Conservation (phyloP, 306 rosid species). For the Dryas alaskensis region DNA sequence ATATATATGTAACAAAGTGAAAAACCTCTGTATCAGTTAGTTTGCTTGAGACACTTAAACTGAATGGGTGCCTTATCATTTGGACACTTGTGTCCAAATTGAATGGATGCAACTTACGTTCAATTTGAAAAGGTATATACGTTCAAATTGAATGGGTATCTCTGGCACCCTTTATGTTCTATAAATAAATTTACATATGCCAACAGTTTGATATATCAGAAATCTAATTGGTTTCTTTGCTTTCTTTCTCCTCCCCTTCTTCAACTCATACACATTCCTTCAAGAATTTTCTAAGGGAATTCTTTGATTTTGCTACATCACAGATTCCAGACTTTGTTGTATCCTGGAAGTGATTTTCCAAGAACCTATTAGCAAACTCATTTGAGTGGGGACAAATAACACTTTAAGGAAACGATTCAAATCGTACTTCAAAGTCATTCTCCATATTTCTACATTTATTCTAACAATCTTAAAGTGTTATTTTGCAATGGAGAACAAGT, state of each 20-base stretch:
- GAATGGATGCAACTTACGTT: too few species aligned
- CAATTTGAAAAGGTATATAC: too few species aligned
- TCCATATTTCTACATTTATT: too few species aligned
- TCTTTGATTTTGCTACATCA: not conserved
- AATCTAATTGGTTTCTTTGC: not conserved
- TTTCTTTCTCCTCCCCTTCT: not conserved
- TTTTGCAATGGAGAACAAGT: not conserved
- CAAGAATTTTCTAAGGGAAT: not conserved
- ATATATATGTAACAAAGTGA: not conserved
- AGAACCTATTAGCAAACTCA: not conserved
- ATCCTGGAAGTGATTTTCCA: not conserved
- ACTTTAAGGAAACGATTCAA: too few species aligned
- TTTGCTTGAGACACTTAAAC: too few species aligned
- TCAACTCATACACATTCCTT: too few species aligned
- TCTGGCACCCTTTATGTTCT: not conserved
- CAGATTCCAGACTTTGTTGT: not conserved
- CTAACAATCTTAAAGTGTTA: not conserved
- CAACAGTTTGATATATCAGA: too few species aligned
- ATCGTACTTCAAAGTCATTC: too few species aligned
- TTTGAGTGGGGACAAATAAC: not conserved
- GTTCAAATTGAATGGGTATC: too few species aligned
- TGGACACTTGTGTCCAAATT: too few species aligned
- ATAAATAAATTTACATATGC: not conserved
- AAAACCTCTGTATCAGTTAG: too few species aligned
- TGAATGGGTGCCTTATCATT: too few species aligned